These are phyloP conservation scores for Tylopilus rubrobrunneus DNA, from an alignment of 768 basidiomycete genomes.

Conservation along the genomic window DNA sequence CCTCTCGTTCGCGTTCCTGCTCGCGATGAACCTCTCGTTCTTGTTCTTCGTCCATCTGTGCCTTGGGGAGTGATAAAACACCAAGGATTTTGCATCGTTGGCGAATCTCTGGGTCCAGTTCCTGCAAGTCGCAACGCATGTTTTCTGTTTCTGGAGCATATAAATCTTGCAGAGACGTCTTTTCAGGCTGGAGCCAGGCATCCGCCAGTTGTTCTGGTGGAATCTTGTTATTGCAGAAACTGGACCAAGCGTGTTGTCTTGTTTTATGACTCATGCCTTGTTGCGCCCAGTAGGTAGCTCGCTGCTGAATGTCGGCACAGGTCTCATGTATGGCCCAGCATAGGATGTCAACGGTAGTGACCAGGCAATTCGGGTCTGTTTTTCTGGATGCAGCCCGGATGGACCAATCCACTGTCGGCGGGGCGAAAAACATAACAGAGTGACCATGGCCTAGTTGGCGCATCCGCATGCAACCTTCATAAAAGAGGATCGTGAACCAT, in stretches of 20 bases:
- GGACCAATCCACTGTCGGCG: conserved; percentile 33
- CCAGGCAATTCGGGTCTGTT: background rate
- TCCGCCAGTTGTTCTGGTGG: background rate
- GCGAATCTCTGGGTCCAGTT: background rate
- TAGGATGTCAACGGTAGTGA: conserved; percentile 30
- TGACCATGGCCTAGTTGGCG: conserved; percentile 43
- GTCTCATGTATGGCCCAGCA: conserved; percentile 21
- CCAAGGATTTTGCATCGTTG: background rate
- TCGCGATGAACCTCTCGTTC: background rate
- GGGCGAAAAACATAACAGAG: conserved; percentile 43
- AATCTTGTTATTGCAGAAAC: background rate
- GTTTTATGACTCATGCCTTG: conserved; percentile 24
- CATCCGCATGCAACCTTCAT: conserved; percentile 52
- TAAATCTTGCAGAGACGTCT: background rate
- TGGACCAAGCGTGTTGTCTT: background rate
- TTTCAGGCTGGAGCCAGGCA: background rate
- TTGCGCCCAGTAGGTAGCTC: background rate
- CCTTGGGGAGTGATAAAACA: background rate
- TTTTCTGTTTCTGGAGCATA: background rate
- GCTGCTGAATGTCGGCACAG: conserved; percentile 17
- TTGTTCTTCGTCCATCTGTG: background rate
- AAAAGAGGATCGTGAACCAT: no score
- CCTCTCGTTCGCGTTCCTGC: background rate
- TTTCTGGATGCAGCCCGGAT: conserved; percentile 29
- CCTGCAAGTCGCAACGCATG: background rate